Evolutionary conservation across 805 yeast species (phyloP), one percentile per base, ranked within the genome.

Genomic region (Ogataea neopini): DNA sequence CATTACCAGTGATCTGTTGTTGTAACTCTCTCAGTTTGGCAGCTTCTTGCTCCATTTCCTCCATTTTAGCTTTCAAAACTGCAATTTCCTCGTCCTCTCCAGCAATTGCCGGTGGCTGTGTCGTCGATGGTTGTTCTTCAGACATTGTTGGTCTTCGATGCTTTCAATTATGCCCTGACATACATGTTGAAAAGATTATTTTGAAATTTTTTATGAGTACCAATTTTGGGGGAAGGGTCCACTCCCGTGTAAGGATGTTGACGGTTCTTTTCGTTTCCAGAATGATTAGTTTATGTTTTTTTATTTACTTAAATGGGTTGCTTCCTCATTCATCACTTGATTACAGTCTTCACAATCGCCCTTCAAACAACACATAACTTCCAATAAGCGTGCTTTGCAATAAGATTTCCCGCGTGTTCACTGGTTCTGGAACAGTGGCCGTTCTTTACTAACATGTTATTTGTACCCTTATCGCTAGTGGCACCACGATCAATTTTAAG

Each of bases 11-110:
- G 20, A 63, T 49, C 38, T 63, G 63, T 35, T 61, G 74, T 51
- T 84, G 86, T 60, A 84, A 68, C 53, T 79, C 84, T 47, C 84
- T 72, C 33, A 86, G 69, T 57, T 73, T 73, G 3, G 79, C 80
- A 5, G 86, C 81, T 60, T 86, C 91, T 45, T 75, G 76, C 53
- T 80, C 83, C 75, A 84, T 77, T 53, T 75, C 77, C 20, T 70
- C 74, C 66, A 78, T 72, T 41, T 77, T 69, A 7, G 67, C 65
- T 52, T 73, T 73, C 68, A 75, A 64, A 22, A 62, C 70, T 10
- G 63, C 69, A 17, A 70, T 48, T 35, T 61, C 58, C 23, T 49
- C 60, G 22, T 60, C 63, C 20, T 50, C 60, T 10, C 35, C 25
- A n/a, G n/a, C n/a, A n/a, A n/a, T n/a, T 17, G 26, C n/a, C 39